Conservation (phyloP, 2,329 filamentous ascomycete species). For the Paecilomyces niveus region DNA sequence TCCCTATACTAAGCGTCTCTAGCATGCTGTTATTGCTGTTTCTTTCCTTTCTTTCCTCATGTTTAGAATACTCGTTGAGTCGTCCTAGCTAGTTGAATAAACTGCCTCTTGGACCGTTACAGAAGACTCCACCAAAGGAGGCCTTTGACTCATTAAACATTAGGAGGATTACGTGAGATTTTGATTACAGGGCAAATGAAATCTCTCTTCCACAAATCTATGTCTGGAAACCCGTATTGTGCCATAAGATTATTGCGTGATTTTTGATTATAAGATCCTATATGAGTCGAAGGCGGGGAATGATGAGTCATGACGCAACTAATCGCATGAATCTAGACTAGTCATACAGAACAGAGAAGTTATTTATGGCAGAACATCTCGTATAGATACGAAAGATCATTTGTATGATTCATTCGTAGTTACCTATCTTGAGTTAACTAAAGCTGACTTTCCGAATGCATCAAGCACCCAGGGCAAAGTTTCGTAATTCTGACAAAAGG, state of each 20-base stretch:
- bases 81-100: no score
- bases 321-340: background rate
- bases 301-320: background rate
- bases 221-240: background rate
- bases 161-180: no score
- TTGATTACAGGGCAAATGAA: no score
- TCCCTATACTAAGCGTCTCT: no score
- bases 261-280: background rate
- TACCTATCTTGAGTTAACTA: background rate
- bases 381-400: background rate
- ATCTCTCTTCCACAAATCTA: background rate
- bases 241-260: background rate
- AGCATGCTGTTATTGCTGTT: no score
- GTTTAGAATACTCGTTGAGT: no score
- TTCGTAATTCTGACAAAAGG: background rate
- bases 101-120: no score
- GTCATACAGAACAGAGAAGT: background rate
- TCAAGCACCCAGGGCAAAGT: background rate
- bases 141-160: background rate
- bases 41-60: no score
- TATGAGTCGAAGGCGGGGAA: background rate
- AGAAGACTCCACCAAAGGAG: background rate
- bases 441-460: background rate
- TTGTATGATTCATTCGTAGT: background rate
- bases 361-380: background rate